Percentiles rank a stretch among this genome's conserved stretches.
Evolutionary conservation across 1,284 basidiomycete genomes (phyloP).

Genomic region (Ceratorhiza oryzae-sativae): DNA sequence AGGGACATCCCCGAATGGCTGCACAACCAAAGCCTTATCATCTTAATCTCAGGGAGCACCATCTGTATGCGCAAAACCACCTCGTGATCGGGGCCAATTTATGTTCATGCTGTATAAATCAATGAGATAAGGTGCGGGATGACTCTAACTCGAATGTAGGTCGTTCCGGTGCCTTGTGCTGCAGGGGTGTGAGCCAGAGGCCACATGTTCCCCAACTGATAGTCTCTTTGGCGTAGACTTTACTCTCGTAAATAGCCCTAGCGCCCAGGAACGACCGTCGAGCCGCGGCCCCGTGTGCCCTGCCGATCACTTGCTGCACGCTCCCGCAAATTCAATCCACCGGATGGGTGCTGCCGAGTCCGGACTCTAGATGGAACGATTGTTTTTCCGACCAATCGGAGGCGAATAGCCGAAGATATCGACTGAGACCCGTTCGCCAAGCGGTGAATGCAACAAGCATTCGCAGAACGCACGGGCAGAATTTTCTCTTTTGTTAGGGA

Average conservation of each 20-base stretch:
- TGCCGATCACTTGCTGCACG: conserved; percentile 3
- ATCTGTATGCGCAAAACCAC: neutral
- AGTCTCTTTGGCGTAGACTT: neutral
- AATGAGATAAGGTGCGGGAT: neutral
- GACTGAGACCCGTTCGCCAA: neutral
- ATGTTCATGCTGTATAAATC: neutral
- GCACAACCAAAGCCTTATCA: neutral
- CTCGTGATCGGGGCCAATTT: neutral
- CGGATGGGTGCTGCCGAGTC: neutral
- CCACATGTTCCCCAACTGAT: too few species aligned
- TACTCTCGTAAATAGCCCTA: neutral
- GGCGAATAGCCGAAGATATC: neutral
- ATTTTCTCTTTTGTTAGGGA: too few species aligned
- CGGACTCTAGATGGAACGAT: neutral
- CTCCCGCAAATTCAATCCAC: neutral
- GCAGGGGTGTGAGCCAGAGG: neutral
- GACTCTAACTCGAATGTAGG: neutral
- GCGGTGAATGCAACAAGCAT: neutral
- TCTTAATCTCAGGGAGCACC: neutral
- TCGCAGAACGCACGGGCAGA: neutral
- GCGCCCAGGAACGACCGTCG: neutral
- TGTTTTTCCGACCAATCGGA: neutral
- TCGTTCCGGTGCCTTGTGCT: neutral
- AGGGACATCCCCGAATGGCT: neutral
- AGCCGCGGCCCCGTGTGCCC: neutral